Evolutionary conservation across 176 grass and related monocot genomes (phyloP).

Genomic region (Metroxylon sagu): DNA sequence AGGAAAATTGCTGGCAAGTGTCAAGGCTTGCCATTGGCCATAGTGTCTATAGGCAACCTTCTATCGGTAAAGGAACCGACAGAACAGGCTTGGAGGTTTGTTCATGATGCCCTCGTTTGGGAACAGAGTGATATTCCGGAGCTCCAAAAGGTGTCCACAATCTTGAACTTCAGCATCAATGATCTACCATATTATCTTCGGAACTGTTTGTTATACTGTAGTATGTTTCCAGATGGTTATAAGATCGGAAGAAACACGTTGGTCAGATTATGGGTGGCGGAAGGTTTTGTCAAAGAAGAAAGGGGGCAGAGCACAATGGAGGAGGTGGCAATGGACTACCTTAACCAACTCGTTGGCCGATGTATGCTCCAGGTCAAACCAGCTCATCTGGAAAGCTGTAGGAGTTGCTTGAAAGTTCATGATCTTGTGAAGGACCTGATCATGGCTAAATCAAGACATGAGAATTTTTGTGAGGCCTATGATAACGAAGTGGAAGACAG

Average conservation of each 20-base stretch:
- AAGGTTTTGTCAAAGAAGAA: constrained; percentile 38
- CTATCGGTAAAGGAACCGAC: constrained; percentile 24
- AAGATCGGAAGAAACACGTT: constrained; percentile 26
- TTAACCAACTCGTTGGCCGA: constrained; percentile 32
- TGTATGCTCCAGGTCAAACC: constrained; percentile 35
- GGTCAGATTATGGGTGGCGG: constrained; percentile 34
- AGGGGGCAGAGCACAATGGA: constrained; percentile 14
- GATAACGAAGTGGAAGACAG: background rate
- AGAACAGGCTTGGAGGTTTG: constrained; percentile 26
- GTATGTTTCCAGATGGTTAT: constrained; percentile 44
- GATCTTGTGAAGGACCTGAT: constrained; percentile 38
- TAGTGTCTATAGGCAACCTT: constrained; percentile 24
- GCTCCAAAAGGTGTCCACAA: constrained; percentile 20
- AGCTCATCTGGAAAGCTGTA: constrained; percentile 21
- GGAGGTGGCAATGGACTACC: constrained; percentile 43
- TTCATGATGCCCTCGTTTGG: constrained; percentile 24
- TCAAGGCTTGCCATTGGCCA: constrained; percentile 3
- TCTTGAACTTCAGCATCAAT: constrained; percentile 35
- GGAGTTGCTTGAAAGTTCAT: constrained; percentile 33
- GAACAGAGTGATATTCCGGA: constrained; percentile 17
- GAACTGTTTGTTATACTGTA: constrained; percentile 40
- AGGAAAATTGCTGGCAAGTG: constrained; percentile 20
- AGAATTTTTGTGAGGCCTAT: constrained; percentile 2
- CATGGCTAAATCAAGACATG: constrained; percentile 18
- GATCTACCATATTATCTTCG: constrained; percentile 37